Conservation (phyloP, 192 early-diverging fungal species). For the Ambispora gerdemannii region DNA sequence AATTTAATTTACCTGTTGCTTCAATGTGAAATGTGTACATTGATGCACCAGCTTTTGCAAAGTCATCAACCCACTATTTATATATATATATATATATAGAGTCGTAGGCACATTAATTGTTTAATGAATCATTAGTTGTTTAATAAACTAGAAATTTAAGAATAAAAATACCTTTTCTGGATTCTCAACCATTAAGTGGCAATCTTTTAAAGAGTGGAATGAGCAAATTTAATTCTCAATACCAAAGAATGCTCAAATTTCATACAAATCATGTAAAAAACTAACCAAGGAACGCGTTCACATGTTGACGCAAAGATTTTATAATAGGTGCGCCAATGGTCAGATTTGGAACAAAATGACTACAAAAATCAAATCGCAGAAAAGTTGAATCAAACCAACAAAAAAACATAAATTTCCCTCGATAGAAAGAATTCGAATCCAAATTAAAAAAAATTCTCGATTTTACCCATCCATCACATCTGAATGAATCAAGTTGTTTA, state of each 20-base stretch:
- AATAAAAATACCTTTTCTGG: conserved; percentile 40
- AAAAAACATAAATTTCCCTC: no score
- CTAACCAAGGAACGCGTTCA: conserved; percentile 82
- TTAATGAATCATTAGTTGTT: no score
- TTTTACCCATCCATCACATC: conserved; percentile 92
- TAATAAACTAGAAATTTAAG: no score
- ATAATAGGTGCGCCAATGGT: conserved; percentile 94
- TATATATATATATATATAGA: no score
- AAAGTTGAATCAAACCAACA: no score
- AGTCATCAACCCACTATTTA: conserved; percentile 85
- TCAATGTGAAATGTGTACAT: conserved; percentile 93
- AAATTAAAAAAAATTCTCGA: background rate
- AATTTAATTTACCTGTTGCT: conserved; percentile 55
- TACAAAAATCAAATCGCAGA: conserved; percentile 25
- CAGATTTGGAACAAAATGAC: conserved; percentile 97
- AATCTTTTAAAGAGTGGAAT: conserved; percentile 38
- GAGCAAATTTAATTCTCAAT: background rate
- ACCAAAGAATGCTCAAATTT: background rate
- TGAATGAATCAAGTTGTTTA: conserved; percentile 32
- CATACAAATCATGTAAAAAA: background rate
- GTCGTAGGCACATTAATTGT: no score
- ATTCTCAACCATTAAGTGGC: conserved; percentile 62
- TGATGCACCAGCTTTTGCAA: conserved; percentile 83
- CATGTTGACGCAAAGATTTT: conserved; percentile 78
- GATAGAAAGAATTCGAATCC: no score